phyloP scores from a whole-genome alignment of 306 rosid genomes.

The Dryas drummondii region DNA sequence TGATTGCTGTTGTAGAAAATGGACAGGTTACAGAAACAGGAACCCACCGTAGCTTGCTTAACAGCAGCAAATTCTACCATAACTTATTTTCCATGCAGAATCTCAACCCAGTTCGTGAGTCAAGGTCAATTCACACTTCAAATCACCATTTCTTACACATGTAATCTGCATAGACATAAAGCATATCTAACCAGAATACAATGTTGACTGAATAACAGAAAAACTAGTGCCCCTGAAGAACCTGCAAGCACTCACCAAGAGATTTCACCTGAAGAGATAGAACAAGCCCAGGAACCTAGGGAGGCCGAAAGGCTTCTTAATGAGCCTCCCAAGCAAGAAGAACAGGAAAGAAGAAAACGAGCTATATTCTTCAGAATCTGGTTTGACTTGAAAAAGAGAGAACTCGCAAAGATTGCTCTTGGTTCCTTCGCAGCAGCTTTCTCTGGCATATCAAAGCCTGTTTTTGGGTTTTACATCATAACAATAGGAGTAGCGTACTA shows the following conservation, averaged over 20 bases:
- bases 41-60: slow-evolving; percentile 67
- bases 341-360: slow-evolving; percentile 31
- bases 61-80: slow-evolving; percentile 57
- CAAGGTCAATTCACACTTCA: slow-evolving; percentile 38
- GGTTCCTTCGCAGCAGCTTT: slow-evolving; percentile 52
- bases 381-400: slow-evolving; percentile 59
- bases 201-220: slow-evolving; percentile 44
- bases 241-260: slow-evolving; percentile 33
- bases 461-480: slow-evolving; percentile 76
- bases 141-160: slow-evolving; percentile 4
- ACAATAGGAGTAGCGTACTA: slow-evolving; percentile 80
- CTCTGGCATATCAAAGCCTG: slow-evolving; percentile 85
- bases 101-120: slow-evolving; percentile 48
- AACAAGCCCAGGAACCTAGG: slow-evolving; percentile 24
- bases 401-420: slow-evolving; percentile 51
- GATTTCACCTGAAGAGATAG: slow-evolving; percentile 37
- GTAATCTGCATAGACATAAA: not conserved
- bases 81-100: slow-evolving; percentile 67
- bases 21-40: slow-evolving; percentile 73
- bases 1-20: slow-evolving; percentile 69
- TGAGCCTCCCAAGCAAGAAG: slow-evolving; percentile 31
- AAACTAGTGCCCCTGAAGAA: slow-evolving; percentile 37
- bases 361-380: slow-evolving; percentile 73
- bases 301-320: slow-evolving; percentile 26
- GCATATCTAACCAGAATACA: slow-evolving; percentile 29